Evolutionary conservation across 2,329 filamentous ascomycete genomes (phyloP), one percentile per base, ranked within the genome.

Genomic region (Didymella glomerata): DNA sequence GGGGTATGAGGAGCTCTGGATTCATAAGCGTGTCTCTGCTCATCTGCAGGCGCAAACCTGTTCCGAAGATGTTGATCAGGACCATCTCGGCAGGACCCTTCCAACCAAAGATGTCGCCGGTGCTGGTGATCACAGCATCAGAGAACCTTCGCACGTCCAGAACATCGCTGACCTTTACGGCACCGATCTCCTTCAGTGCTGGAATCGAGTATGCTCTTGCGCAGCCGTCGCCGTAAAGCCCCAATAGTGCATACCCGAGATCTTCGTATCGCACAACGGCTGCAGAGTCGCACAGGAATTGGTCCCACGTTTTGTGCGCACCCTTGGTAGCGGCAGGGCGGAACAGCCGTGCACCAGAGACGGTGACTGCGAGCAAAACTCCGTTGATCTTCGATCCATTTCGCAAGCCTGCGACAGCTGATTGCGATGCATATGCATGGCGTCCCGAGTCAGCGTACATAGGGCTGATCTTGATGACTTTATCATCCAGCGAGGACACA

Each of bases 261-360:
- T 89, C 83, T 68, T 92, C 88, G 30, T 90, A 88, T 52, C 91
- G 88, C 0, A 90, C 88, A 0, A 98, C 86, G 2, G 85, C 83
- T 2, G 95, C 94, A 1, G 91, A 85, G 69, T 96, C 90, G 73
- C 94, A 98, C 40, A 96, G 81, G 59, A 84, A 86, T 66, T 91
- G 88, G 69, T 97, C 93, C 78, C 95, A 98, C 1, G 88, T 88
- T 69, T 95, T 97, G 54, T 93, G 91, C 0, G 94, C 93, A n/a
- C 94, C 95, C 78, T 97, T 98, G 20, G 88, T 84, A 1, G 86
- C 86, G 2, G 92, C 88, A 0, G 95, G 94, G 65, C 89, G 91
- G 82, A 97, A 97, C 48, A 99, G 88, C 55, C 93, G 88, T n/a
- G 88, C 89, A 68, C 93, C 92, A 3, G 84, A 85, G 40, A 81